Percentiles rank a stretch among this genome's conserved stretches.
phyloP scores from a whole-genome alignment of 148 eudicot genomes.

The Agrostemma githago region DNA sequence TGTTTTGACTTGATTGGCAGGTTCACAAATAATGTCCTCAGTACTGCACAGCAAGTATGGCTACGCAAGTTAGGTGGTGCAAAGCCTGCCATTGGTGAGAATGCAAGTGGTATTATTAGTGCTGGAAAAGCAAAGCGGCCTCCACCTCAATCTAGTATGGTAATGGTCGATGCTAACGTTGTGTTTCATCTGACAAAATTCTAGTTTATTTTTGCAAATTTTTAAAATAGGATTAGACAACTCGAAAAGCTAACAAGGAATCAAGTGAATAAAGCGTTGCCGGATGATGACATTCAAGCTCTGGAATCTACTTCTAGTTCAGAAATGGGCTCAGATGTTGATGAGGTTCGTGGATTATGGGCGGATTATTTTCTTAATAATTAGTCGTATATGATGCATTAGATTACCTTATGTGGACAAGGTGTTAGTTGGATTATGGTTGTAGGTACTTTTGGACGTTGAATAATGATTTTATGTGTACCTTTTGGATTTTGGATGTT shows the following conservation, averaged over 20 bases:
- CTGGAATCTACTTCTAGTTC: constrained; percentile 46
- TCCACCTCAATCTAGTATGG: constrained; percentile 53
- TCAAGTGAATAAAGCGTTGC: constrained; percentile 42
- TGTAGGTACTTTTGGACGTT: too few relatives aligned
- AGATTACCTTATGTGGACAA: too few relatives aligned
- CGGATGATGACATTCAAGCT: constrained; percentile 22
- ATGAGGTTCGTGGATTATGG: too few relatives aligned
- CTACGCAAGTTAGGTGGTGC: constrained; percentile 88
- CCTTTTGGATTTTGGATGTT: too few relatives aligned
- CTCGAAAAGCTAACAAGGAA: constrained; percentile 54
- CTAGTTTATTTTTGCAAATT: constrained; percentile 5
- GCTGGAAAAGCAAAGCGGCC: constrained; percentile 90
- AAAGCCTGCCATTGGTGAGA: constrained; percentile 69
- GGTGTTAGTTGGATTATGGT: too few relatives aligned
- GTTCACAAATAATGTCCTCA: constrained; percentile 94
- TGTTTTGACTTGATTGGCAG: constrained; percentile 33
- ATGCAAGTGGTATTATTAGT: constrained; percentile 75
- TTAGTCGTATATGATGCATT: too few relatives aligned
- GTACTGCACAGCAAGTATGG: constrained; percentile 98
- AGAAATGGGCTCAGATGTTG: constrained; percentile 44
- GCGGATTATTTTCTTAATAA: too few relatives aligned
- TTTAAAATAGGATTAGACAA: constrained; percentile 50
- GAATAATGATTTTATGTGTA: too few relatives aligned
- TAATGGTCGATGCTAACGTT: neutral
- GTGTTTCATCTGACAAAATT: constrained; percentile 18